Evolutionary conservation across 441 rosid genomes (phyloP).

Genomic region (Gossypium schwendimanii): DNA sequence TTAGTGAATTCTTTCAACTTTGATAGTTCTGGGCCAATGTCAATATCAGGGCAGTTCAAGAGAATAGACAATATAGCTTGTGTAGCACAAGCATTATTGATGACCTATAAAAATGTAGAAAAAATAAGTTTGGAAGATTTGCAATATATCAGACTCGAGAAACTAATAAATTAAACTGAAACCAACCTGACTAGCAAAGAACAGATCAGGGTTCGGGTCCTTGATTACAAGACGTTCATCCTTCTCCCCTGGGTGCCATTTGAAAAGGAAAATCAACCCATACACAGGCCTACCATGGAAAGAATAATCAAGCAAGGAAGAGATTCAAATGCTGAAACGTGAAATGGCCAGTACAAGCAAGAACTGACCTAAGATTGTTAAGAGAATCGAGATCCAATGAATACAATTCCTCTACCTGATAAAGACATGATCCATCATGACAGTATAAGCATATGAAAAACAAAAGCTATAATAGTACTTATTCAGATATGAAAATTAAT

Average conservation of each 20-base stretch:
- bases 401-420: conserved; percentile 90
- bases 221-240: conserved; percentile 75
- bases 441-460: neutral
- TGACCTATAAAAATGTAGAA: conserved; percentile 35
- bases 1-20: conserved; percentile 78
- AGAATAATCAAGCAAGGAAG: neutral
- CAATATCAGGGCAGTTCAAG: conserved; percentile 78
- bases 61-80: conserved; percentile 92
- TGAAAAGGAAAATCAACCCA: conserved; percentile 94
- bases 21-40: conserved; percentile 76
- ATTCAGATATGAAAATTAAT: neutral
- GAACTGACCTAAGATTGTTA: conserved; percentile 64
- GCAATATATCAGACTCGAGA: neutral
- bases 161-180: neutral
- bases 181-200: conserved; percentile 88
- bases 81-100: conserved; percentile 96
- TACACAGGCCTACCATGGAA: conserved; percentile 66
- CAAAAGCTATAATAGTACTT: neutral
- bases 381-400: conserved; percentile 88
- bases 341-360: neutral
- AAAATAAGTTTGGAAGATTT: neutral
- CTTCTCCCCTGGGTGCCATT: conserved; percentile 90
- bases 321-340: neutral
- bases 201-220: conserved; percentile 70
- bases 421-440: conserved; percentile 11